Conservation (phyloP, 768 basidiomycete species). For the Cystobasidium tubakii region DNA sequence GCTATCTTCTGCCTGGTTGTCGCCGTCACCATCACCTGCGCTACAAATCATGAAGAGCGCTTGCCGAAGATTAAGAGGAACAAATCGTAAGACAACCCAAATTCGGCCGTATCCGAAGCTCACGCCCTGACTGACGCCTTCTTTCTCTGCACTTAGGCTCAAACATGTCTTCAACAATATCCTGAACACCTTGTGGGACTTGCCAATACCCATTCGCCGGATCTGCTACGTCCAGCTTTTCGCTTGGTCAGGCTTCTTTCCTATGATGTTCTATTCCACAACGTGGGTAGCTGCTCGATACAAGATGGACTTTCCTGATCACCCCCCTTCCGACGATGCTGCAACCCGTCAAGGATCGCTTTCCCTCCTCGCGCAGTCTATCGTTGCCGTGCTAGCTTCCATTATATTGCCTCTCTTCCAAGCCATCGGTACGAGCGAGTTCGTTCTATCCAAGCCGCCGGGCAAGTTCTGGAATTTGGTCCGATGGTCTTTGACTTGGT, state of each 20-base stretch:
- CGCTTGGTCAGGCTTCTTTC: constrained; percentile 44
- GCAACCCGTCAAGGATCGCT: constrained; percentile 76
- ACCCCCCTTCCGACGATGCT: constrained; percentile 54
- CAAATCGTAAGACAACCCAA: constrained; percentile 47
- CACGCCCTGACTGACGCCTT: neutral
- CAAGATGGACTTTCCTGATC: constrained; percentile 16
- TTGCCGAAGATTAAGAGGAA: constrained; percentile 50
- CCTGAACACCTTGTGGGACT: constrained; percentile 16
- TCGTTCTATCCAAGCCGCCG: constrained; percentile 30
- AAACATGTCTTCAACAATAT: constrained; percentile 50
- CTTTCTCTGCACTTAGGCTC: neutral
- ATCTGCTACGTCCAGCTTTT: constrained; percentile 46
- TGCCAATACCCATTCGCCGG: constrained; percentile 41
- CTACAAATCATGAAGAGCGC: constrained; percentile 63
- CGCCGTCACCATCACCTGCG: constrained; percentile 84
- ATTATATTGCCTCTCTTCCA: constrained; percentile 64
- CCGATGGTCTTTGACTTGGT: constrained; percentile 3
- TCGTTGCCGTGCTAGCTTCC: constrained; percentile 64
- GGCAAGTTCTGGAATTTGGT: constrained; percentile 17
- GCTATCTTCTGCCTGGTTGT: constrained; percentile 68
- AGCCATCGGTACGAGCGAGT: constrained; percentile 11
- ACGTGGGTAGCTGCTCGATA: constrained; percentile 42
- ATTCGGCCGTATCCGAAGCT: no score
- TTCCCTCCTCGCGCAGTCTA: constrained; percentile 70
- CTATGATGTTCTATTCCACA: constrained; percentile 36